Base-by-base conservation (phyloP, 495 filamentous ascomycete species). In the Penicillium chermesinum region DNA sequence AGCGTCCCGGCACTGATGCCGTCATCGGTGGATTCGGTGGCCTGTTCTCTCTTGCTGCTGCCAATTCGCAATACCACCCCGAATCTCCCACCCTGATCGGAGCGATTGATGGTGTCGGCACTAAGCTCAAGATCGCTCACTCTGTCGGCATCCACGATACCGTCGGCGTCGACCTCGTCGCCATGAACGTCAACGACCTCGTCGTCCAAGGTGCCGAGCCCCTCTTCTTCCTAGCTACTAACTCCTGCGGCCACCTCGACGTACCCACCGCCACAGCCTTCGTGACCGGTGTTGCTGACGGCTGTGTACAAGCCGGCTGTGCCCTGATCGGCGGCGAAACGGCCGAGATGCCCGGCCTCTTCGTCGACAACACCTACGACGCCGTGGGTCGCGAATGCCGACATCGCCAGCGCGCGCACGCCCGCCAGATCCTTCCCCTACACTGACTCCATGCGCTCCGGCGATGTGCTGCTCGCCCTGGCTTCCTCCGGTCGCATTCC, bases 171-270 rank as follows among this genome's bases (percentile, higher is more conserved):
- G 93, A 98, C 64, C 79, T 98, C 10, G 94, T 97, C 2, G 93
- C 93, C 52, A 97, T 97, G 94, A 95, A 94, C 65, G 93, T 96
- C 61, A 97, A 98, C 67, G 93, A 97, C 67, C 77, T 97, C 0
- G 83, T 97, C 37, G 93, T 96, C 12, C 90, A 96, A 67, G 93
- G 93, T 41, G 93, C 93, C 1, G 85, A 91, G 62, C 88, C 93
- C 8, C 75, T 96, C 59, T 89, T 89, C 73, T 96, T 98, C 79
- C 82, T 96, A 41, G 93, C 97, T 74, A 95, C 89, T 77, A 96
- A 90, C 75, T 90, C 88, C 38, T 95, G 88, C 72, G 84, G 84
- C 60, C 84, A 84, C 62, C 80, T 97, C 17, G 81, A 93, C 53
- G 82, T 89, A 3, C 68, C 80, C 25, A 77, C 78, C n/a, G 89